phyloP scores from a whole-genome alignment of 2,329 filamentous ascomycete species.

The Ascochyta fabae region DNA sequence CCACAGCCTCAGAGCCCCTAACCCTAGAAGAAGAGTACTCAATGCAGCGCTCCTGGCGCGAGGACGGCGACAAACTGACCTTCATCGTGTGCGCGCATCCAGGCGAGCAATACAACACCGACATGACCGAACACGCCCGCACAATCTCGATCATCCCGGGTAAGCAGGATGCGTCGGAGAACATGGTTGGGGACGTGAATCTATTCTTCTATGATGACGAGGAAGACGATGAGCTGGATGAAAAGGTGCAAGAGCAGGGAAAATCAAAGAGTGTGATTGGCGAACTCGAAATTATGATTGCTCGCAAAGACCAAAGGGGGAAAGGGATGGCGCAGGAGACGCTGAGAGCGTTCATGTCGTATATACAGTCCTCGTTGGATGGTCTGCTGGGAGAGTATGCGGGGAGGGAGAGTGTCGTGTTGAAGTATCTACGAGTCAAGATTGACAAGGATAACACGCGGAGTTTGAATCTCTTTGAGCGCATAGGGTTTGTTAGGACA shows the following conservation, averaged over 20 bases:
- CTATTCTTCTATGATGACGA: conserved; percentile 70
- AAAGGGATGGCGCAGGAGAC: conserved; percentile 70
- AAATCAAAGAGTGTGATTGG: conserved; percentile 56
- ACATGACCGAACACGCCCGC: background rate
- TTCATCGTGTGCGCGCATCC: conserved; percentile 74
- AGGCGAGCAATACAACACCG: background rate
- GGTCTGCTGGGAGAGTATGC: conserved; percentile 65
- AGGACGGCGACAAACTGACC: conserved; percentile 83
- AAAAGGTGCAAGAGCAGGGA: background rate
- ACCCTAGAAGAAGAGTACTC: conserved; percentile 81
- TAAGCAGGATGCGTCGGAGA: conserved; percentile 59
- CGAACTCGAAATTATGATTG: conserved; percentile 90
- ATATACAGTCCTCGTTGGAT: conserved; percentile 63
- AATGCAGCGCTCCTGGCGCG: conserved; percentile 89
- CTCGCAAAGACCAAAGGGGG: conserved; percentile 62
- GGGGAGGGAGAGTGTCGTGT: conserved; percentile 19
- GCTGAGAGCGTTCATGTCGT: conserved; percentile 72
- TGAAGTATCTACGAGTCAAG: conserved; percentile 65
- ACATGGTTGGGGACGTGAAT: conserved; percentile 60
- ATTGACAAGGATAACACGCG: conserved; percentile 63
- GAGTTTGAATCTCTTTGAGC: conserved; percentile 67
- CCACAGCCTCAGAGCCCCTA: conserved; percentile 87
- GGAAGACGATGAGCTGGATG: conserved; percentile 30
- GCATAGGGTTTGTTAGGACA: conserved; percentile 62
- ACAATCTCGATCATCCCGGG: conserved; percentile 8